Base-by-base conservation (phyloP, 495 filamentous ascomycete species). In the Aspergillus egyptiacus region DNA sequence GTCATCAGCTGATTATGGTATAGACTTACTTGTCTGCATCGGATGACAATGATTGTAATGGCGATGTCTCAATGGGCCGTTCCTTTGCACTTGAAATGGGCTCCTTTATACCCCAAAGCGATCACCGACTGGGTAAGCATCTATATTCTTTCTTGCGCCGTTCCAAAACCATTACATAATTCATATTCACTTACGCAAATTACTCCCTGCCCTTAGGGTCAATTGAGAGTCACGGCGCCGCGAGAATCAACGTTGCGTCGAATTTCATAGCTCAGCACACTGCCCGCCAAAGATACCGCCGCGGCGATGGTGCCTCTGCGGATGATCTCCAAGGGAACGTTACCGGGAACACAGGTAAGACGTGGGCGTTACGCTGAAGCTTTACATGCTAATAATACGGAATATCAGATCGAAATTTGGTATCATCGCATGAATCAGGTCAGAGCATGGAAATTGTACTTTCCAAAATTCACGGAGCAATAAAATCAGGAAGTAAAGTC, bases 181-280 rank as follows among this genome's bases (percentile, higher is more conserved):
- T 33, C 23, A 8, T 30, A 2, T 19, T 24, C 1, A 31, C 17
- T 31, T 5, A 15, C 25, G 14, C 8, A 14, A 7, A 8, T 19
- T 6, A 39, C 20, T 15, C 19, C 13, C 6, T 15, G 0, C 11
- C n/a, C 33, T 27, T 38, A 70, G 78, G 74, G 19, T 79, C 85
- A 5, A 83, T 95, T 20, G 87, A 95, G 44, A 73, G 69, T 23
- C 76, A 87, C 49, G 79, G 83, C 9, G 77, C 80, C 24, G 79
- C 77, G 15, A 81, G 81, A 37, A 81, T 95, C 53, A 93, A 97
- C 57, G 84, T 90, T 11, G 91, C 89, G 10, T 96, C 91, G 11
- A 90, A 96, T 63, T 95, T 98, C 56, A 84, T 97, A 61, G 87
- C 90, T 25, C 89, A 96, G 60, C 96, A 97, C 59, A 96, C 91